phyloP scores from a whole-genome alignment of 495 filamentous ascomycete genomes.

The Podospora australis region DNA sequence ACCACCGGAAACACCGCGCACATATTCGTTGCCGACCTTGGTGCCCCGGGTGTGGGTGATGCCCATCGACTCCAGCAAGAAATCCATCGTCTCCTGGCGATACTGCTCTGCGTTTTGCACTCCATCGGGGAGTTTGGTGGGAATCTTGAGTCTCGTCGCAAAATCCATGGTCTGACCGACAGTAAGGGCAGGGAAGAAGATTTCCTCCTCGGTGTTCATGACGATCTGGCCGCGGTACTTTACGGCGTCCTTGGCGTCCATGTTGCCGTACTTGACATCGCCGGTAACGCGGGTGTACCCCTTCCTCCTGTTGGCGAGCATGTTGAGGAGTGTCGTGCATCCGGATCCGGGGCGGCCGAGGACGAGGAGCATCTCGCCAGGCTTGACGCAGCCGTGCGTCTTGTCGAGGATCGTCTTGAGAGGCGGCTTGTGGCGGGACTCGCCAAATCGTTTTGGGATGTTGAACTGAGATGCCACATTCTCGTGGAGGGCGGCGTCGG shows the following conservation, averaged over 20 bases:
- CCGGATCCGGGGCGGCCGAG: slow-evolving; percentile 69
- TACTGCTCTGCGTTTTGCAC: slow-evolving; percentile 7
- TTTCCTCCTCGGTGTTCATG: slow-evolving; percentile 51
- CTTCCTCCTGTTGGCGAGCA: slow-evolving; percentile 62
- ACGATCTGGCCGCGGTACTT: slow-evolving; percentile 58
- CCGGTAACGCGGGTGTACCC: slow-evolving; percentile 64
- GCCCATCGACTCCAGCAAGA: slow-evolving; percentile 36
- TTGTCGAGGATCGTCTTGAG: slow-evolving; percentile 58
- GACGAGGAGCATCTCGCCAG: slow-evolving; percentile 76
- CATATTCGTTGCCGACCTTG: slow-evolving; percentile 73
- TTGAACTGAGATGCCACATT: slow-evolving; percentile 53
- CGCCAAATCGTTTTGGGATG: slow-evolving; percentile 36
- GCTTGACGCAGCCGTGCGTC: slow-evolving; percentile 42
- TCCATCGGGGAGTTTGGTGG: slow-evolving; percentile 25
- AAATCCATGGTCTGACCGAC: slow-evolving; percentile 55
- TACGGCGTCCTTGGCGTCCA: slow-evolving; percentile 41
- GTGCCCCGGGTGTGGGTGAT: slow-evolving; percentile 74
- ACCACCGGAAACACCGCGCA: slow-evolving; percentile 63
- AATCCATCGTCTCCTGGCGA: slow-evolving; percentile 17
- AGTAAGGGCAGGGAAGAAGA: slow-evolving; percentile 57
- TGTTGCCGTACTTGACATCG: slow-evolving; percentile 63
- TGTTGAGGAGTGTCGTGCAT: slow-evolving; percentile 77
- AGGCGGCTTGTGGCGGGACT: slow-evolving; percentile 40
- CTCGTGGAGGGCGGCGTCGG: slow-evolving; percentile 37
- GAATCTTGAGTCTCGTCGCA: slow-evolving; percentile 51